Evolutionary conservation across 192 early-diverging fungal species (phyloP).

Genomic region (Backusella circina): DNA sequence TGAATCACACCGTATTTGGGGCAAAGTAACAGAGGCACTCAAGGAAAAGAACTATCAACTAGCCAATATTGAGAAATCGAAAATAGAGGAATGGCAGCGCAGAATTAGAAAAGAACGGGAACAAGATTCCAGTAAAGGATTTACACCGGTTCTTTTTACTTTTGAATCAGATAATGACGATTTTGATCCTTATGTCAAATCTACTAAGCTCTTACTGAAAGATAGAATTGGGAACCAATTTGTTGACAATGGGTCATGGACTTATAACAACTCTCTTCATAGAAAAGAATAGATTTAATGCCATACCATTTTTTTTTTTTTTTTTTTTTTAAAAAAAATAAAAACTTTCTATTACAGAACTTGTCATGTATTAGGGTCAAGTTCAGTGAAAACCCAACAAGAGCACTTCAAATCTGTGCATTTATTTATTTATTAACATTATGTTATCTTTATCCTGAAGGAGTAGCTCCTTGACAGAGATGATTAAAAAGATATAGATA

Average conservation of each 20-base stretch:
- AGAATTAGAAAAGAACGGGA: constrained; percentile 55
- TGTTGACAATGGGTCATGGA: constrained; percentile 27
- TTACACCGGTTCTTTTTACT: constrained; percentile 24
- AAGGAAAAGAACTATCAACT: constrained; percentile 56
- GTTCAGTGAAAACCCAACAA: no score
- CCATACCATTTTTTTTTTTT: not conserved
- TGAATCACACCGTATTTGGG: constrained; percentile 72
- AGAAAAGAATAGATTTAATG: not conserved
- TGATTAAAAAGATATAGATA: no score
- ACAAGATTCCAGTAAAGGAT: constrained; percentile 35
- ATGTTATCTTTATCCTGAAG: no score
- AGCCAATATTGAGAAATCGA: constrained; percentile 64
- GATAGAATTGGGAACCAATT: constrained; percentile 7
- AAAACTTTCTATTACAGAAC: no score
- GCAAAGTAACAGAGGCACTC: constrained; percentile 59
- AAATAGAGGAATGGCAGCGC: constrained; percentile 68
- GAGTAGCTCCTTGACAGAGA: no score
- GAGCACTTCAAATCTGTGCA: no score
- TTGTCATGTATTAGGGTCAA: no score
- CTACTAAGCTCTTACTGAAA: not conserved
- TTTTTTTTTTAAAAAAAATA: no score
- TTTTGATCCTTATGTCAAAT: not conserved
- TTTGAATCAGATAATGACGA: constrained; percentile 16
- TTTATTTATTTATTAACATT: no score
- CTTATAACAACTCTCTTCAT: constrained; percentile 29